These are phyloP conservation scores for Linnemannia elongata DNA, from an alignment of 192 early-diverging fungal species.

Conservation along the genomic window DNA sequence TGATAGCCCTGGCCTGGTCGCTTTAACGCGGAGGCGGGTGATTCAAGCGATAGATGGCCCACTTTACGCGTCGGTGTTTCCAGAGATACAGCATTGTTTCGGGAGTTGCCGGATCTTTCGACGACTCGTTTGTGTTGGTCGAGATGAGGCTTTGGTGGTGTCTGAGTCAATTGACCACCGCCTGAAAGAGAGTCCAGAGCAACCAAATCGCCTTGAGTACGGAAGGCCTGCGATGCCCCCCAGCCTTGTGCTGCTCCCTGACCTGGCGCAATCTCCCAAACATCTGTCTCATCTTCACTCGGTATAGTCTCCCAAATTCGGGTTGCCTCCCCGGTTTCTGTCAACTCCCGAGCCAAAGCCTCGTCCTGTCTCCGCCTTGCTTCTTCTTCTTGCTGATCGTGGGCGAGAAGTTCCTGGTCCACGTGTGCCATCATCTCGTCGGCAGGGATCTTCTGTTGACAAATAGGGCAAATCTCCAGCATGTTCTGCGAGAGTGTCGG, in stretches of 20 bases:
- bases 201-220: conserved; percentile 8
- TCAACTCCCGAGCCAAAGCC: conserved; percentile 17
- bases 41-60: conserved; percentile 18
- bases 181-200: not conserved
- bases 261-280: conserved; percentile 1
- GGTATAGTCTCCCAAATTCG: not conserved
- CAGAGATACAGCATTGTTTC: conserved; percentile 16
- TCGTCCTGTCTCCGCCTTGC: conserved; percentile 31
- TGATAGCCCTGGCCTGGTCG: not conserved
- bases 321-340: not conserved
- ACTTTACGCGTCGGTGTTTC: conserved; percentile 51
- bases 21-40: conserved; percentile 9
- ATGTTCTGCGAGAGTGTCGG: conserved; percentile 14
- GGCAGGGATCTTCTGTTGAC: conserved; percentile 19
- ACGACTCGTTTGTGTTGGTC: not conserved
- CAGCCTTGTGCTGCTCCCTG: not conserved
- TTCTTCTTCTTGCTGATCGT: conserved; percentile 26
- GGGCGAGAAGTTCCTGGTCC: conserved; percentile 26
- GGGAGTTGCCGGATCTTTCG: not conserved
- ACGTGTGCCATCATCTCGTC: conserved; percentile 39
- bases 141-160: not conserved
- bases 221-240: not conserved
- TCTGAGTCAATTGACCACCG: not conserved
- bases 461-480: conserved; percentile 33
- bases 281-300: not conserved